Conservation (phyloP, 331 rosid genomes). For the Malus hybrid region DNA sequence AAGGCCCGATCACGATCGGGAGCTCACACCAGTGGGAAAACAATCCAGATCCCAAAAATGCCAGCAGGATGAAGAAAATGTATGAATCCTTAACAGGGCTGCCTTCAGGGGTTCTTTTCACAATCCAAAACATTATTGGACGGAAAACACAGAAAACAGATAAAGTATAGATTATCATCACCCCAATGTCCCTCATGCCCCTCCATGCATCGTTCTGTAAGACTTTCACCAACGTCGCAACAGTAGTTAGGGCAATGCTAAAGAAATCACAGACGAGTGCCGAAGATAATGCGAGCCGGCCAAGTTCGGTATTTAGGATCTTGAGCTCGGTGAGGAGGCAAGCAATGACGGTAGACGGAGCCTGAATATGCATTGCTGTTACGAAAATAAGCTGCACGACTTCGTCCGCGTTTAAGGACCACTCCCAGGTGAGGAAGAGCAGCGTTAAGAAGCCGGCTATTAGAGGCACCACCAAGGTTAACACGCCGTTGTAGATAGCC, state of each 20-base stretch:
- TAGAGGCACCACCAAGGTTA: not conserved
- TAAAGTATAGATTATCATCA: not conserved
- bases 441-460: not conserved
- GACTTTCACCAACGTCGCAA: not conserved
- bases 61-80: constrained; percentile 3
- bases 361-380: not conserved
- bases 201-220: not conserved
- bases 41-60: not conserved
- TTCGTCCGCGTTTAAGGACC: not conserved
- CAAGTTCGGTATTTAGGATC: constrained; percentile 18
- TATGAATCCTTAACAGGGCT: constrained; percentile 9
- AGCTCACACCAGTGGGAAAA: constrained; percentile 3
- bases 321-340: constrained; percentile 13
- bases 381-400: not conserved
- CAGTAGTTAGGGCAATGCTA: not conserved
- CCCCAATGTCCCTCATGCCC: not conserved
- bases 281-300: constrained; percentile 14
- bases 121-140: constrained; percentile 13
- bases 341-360: constrained; percentile 12
- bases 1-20: constrained; percentile 13
- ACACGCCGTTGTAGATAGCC: constrained; percentile 1
- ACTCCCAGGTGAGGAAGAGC: not conserved
- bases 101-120: constrained; percentile 20
- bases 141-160: not conserved
- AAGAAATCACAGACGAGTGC: constrained; percentile 5